A percentile compares a stretch with the other conserved stretches of the same genome.
Evolutionary conservation across 768 basidiomycete species (phyloP).

Genomic region (Tricholoma saponaceum): DNA sequence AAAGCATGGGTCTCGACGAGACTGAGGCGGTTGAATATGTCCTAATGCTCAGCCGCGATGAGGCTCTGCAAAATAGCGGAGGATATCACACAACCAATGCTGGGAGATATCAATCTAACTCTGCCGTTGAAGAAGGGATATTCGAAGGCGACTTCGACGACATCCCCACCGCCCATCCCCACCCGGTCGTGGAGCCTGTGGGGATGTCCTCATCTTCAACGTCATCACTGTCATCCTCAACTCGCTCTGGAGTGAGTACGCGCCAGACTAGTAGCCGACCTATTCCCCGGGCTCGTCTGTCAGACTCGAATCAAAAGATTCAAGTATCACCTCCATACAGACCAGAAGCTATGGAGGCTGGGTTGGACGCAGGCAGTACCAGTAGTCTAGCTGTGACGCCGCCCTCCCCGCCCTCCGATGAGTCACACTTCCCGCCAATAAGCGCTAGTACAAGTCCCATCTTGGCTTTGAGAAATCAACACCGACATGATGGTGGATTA

Average conservation of each 20-base stretch:
- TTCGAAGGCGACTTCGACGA: slow-evolving; percentile 56
- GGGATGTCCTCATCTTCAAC: slow-evolving; percentile 10
- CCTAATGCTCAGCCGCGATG: slow-evolving; percentile 82
- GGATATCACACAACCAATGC: slow-evolving; percentile 12
- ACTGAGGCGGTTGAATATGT: slow-evolving; percentile 74
- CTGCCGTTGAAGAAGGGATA: slow-evolving; percentile 46
- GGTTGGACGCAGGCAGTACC: slow-evolving; percentile 23
- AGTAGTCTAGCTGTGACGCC: slow-evolving; percentile 18
- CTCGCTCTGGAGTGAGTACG: slow-evolving; percentile 18
- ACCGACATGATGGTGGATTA: slow-evolving; percentile 11
- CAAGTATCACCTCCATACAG: slow-evolving; percentile 48
- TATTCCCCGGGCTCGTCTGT: slow-evolving; percentile 23
- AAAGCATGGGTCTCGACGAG: slow-evolving; percentile 69
- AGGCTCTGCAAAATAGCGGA: slow-evolving; percentile 35
- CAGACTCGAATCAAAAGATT: slow-evolving; percentile 46
- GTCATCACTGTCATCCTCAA: slow-evolving; percentile 14
- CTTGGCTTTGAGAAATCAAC: neutral
- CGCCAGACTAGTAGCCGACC: slow-evolving; percentile 17
- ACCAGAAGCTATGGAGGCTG: slow-evolving; percentile 56
- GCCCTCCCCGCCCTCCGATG: slow-evolving; percentile 22
- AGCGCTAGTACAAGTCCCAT: slow-evolving; percentile 27
- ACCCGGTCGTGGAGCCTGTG: slow-evolving; percentile 3
- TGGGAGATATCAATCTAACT: neutral
- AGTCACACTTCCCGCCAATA: slow-evolving; percentile 12
- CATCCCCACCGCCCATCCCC: slow-evolving; percentile 20